Conservation (phyloP, 192 early-diverging fungal species). For the Podila epicladia region DNA sequence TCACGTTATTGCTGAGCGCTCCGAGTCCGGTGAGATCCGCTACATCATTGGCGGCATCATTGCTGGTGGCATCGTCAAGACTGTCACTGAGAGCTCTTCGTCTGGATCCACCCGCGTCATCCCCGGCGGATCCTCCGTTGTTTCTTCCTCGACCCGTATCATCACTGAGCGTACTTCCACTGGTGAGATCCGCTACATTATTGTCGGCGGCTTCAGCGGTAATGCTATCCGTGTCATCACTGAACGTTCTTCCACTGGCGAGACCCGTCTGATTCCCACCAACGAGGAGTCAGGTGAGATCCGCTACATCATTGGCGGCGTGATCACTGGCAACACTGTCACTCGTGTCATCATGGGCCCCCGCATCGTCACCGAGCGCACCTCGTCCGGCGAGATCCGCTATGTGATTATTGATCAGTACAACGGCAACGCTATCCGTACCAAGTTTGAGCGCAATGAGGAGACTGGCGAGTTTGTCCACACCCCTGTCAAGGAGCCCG, state of each 20-base stretch:
- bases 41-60: conserved; percentile 46
- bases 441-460: conserved; percentile 49
- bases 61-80: conserved; percentile 19
- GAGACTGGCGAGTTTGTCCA: conserved; percentile 48
- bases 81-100: conserved; percentile 18
- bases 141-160: conserved; percentile 34
- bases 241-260: conserved; percentile 30
- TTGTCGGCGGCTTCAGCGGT: conserved; percentile 44
- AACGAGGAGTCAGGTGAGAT: conserved; percentile 39
- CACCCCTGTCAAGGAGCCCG: conserved; percentile 49
- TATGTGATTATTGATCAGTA: conserved; percentile 47
- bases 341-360: conserved; percentile 35
- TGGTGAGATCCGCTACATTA: conserved; percentile 50
- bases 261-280: conserved; percentile 37
- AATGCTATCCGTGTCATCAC: conserved; percentile 45
- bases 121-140: conserved; percentile 18
- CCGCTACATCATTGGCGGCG: conserved; percentile 39
- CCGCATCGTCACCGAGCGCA: conserved; percentile 44
- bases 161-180: conserved; percentile 44
- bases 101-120: conserved; percentile 35
- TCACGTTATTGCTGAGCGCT: conserved; percentile 39
- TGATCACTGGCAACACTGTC: conserved; percentile 26
- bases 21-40: conserved; percentile 29
- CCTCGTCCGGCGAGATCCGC: conserved; percentile 45
- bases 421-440: conserved; percentile 47